Base-by-base conservation (phyloP, 176 grass and related monocot species). In the Panicum miliaceum region DNA sequence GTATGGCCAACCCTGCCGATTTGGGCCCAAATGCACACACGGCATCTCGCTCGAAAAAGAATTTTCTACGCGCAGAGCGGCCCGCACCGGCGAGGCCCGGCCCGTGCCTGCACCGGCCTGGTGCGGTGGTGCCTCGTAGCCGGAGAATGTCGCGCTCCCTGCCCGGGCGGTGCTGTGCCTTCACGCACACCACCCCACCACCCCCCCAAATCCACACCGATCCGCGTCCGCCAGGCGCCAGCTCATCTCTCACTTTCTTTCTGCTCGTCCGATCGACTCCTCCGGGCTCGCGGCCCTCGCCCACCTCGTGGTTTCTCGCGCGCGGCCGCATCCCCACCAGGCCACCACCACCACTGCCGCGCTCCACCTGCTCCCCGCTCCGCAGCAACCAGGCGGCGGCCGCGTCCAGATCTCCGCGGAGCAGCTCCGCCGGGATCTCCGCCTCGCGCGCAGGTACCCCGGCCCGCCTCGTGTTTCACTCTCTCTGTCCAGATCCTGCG, bases 61-160 rank as follows among this genome's bases (percentile, higher is more conserved):
- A 1, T 32, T 32, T 32, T 32, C 2, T 32, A 32, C 29, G 29
- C 29, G 22, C 23, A 9, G 4, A 12, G 15, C 14, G 58, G 58
- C 77, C 77, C 6, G 5, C 32, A 15, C 20, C 3, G 5, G 19
- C 29, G 18, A 20, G 60, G 77, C 0, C 12, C 46, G 32, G 46
- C 61, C 77, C 59, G 18, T 20, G 52, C 52, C 52, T 7, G 57
- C 57, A 59, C 29, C 60, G 60, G 60, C 60, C 26, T 37, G 27
- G 34, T n/a, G n/a, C n/a, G n/a, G n/a, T n/a, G n/a, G n/a, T 38
- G 52, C 52, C 37, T 36, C 53, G 52, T 58, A 37, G 51, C 40
- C 20, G 74, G 54, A 75, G 51, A 40, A 58, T 42, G 74, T 77
- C 53, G 53, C 20, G 74, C 74, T 58, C 53, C 74, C 22, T 41